Base-by-base conservation (phyloP, 2,329 filamentous ascomycete species). In the Uncinocarpus reesii region DNA sequence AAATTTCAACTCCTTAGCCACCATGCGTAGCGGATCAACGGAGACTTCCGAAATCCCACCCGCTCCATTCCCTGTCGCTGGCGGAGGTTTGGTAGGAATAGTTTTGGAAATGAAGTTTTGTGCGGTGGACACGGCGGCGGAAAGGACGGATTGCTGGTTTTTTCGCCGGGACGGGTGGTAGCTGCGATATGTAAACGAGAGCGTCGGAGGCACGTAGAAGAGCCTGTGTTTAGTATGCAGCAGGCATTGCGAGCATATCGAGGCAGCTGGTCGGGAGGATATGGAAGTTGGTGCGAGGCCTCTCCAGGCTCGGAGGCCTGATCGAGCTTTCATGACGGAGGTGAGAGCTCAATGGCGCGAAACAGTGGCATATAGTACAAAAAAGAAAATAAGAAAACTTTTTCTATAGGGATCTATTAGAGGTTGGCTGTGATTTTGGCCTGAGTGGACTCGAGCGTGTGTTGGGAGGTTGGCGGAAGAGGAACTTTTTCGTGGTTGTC, bases 1-100 rank as follows among this genome's bases (percentile, higher is more conserved):
- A 59, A 89, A 93, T 68, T 94, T 92, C 81, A 98, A 86, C 73
- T 96, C 90, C 70, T 95, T 93, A 53, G 86, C 90, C 28, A 96
- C 89, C 28, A 86, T 84, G 53, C 86, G 80, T 60, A 96, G 76
- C 28, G 90, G 90, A 65, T 96, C 90, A 60, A 95, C 79, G 53
- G 81, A 78, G 70, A 94, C 79, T 50, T 78, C 77, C 7, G 51
- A 42, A 7, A 48, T 28, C 11, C 44, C 37, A 28, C 29, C 32
- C 4, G 47, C 20, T 16, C 29, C 40, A 60, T 58, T 53, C 62
- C 66, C 26, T 61, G 52, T 36, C 24, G 45, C 36, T 16, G 50
- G 44, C n/a, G 51, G 47, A 37, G 51, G 49, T 7, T 38, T 42
- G 2, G 29, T 45, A 23, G 57, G 68, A 31, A 71, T 58, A 31